Evolutionary conservation across 305 asterid genomes (phyloP).

Genomic region (Solanum chacoense): DNA sequence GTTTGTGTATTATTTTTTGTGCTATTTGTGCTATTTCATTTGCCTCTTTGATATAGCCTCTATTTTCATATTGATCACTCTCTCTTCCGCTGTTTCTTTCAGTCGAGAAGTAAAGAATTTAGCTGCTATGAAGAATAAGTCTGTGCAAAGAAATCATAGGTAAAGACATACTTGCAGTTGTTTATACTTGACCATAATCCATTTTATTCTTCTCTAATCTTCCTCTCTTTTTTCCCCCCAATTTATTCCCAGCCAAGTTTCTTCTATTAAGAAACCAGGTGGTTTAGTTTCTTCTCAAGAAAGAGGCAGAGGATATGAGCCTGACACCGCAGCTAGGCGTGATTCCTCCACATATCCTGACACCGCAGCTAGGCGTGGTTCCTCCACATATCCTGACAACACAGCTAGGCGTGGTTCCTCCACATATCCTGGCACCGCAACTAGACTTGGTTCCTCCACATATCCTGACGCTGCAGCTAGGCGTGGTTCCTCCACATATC

Average conservation of each 20-base stretch:
- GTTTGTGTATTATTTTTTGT: neutral
- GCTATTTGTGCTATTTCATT: neutral
- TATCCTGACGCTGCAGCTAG: neutral
- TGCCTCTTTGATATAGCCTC: neutral
- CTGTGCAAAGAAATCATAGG: constrained; percentile 42
- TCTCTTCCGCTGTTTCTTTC: constrained; percentile 10
- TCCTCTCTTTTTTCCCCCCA: constrained; percentile 1
- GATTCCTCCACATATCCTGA: neutral
- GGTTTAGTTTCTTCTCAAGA: neutral
- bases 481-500: neutral
- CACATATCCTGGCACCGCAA: neutral
- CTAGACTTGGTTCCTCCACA: neutral
- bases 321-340: neutral
- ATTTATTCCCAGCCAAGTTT: constrained; percentile 17
- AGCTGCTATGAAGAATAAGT: constrained; percentile 55
- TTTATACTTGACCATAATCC: neutral
- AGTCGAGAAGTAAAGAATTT: constrained; percentile 73
- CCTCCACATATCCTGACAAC: neutral
- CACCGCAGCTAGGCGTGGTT: neutral
- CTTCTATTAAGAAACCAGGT: constrained; percentile 28
- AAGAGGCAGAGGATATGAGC: neutral
- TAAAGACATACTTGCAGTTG: constrained; percentile 13
- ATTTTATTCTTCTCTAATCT: neutral
- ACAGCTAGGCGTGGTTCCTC: neutral
- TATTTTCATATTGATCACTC: neutral